phyloP scores from a whole-genome alignment of 441 rosid species.

The Gossypium davidsonii region DNA sequence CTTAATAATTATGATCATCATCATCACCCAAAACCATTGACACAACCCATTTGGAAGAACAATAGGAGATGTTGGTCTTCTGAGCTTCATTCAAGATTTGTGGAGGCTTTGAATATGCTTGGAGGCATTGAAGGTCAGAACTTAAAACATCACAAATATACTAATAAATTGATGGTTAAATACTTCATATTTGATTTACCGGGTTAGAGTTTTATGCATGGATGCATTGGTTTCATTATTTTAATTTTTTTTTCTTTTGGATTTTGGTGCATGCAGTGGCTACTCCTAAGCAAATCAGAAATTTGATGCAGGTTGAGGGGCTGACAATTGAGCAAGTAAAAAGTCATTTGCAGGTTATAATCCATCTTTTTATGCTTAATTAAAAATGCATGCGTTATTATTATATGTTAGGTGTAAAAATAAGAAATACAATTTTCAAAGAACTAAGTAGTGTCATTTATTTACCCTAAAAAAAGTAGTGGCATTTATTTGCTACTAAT shows the following conservation, averaged over 20 bases:
- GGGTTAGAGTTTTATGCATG: not conserved
- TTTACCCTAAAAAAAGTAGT: too few relatives aligned
- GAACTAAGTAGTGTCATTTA: too few relatives aligned
- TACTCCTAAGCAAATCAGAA: conserved; percentile 88
- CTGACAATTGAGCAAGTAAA: conserved; percentile 91
- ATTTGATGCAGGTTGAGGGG: conserved; percentile 87
- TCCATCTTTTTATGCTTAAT: not conserved
- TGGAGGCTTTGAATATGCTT: conserved; percentile 12
- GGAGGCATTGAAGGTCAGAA: conserved; percentile 25
- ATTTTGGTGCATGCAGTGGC: conserved; percentile 44
- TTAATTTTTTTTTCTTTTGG: not conserved
- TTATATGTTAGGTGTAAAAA: too few relatives aligned
- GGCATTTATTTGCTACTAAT: too few relatives aligned
- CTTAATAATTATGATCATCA: not conserved
- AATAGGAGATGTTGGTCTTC: conserved; percentile 22
- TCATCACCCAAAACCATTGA: not conserved
- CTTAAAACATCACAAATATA: not conserved
- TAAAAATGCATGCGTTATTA: not conserved
- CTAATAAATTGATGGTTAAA: not conserved
- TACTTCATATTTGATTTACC: not conserved
- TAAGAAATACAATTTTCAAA: too few relatives aligned
- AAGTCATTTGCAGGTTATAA: conserved; percentile 89
- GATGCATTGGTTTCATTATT: not conserved
- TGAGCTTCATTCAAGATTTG: conserved; percentile 25
- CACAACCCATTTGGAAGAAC: conserved; percentile 11